These are phyloP conservation scores for Penicillium flavigenum DNA, from an alignment of 495 filamentous ascomycete genomes.

Conservation along the genomic window DNA sequence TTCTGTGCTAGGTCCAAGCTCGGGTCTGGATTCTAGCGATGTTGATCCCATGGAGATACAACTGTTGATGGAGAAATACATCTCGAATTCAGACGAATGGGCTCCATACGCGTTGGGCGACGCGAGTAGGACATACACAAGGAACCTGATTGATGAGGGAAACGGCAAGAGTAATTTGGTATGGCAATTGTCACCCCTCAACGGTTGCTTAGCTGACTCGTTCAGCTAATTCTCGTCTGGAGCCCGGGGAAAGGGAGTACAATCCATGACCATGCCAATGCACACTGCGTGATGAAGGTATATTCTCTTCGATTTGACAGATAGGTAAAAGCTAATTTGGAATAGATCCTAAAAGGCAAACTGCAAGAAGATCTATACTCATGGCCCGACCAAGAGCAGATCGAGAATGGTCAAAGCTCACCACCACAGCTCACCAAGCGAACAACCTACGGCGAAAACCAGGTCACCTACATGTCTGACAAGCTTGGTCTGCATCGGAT, in stretches of 20 bases:
- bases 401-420: constrained; percentile 47
- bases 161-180: constrained; percentile 91
- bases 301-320: not conserved
- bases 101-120: constrained; percentile 66
- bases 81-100: constrained; percentile 69
- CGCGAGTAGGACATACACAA: constrained; percentile 65
- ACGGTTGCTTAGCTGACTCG: not conserved
- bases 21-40: constrained; percentile 75
- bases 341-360: constrained; percentile 67
- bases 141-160: constrained; percentile 86
- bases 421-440: constrained; percentile 43
- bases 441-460: constrained; percentile 55
- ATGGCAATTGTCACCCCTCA: constrained; percentile 27
- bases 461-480: constrained; percentile 85
- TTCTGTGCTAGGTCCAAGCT: constrained; percentile 68
- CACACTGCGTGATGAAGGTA: constrained; percentile 72
- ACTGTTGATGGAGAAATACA: constrained; percentile 68
- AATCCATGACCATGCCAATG: constrained; percentile 86
- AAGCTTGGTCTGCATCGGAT: constrained; percentile 81
- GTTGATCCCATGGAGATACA: constrained; percentile 69
- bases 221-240: constrained; percentile 86
- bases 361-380: constrained; percentile 78
- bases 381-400: constrained; percentile 59
- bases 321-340: not conserved
- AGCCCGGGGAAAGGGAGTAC: constrained; percentile 78